Conservation (phyloP, 169 alveolate species). For the Miamiensis avidus region DNA sequence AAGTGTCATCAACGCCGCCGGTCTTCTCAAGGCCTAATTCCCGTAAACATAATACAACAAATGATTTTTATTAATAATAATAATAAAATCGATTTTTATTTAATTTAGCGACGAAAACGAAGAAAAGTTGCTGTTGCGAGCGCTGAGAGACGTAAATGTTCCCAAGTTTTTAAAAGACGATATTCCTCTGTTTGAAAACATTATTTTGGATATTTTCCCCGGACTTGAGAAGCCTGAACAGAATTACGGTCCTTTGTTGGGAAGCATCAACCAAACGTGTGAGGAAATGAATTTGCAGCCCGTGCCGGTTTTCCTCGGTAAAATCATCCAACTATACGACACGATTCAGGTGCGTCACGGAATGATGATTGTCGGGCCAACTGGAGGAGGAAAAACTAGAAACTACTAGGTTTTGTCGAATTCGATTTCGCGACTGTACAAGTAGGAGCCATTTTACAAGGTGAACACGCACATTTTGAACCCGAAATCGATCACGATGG, state of each 20-base stretch:
- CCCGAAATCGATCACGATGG: slow-evolving; percentile 89
- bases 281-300: slow-evolving; percentile 84
- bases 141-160: slow-evolving; percentile 94
- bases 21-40: slow-evolving; percentile 81
- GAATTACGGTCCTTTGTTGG: slow-evolving; percentile 86
- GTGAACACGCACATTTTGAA: slow-evolving; percentile 75
- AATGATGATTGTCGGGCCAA: slow-evolving; percentile 94
- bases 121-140: slow-evolving; percentile 89
- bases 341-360: slow-evolving; percentile 95
- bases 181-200: slow-evolving; percentile 93
- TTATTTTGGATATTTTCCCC: slow-evolving; percentile 94
- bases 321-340: slow-evolving; percentile 91
- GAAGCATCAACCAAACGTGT: slow-evolving; percentile 65
- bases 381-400: slow-evolving; percentile 95
- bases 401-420: slow-evolving; percentile 79
- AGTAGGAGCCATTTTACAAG: slow-evolving; percentile 59
- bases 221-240: slow-evolving; percentile 87
- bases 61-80: not conserved
- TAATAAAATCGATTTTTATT: slow-evolving; percentile 28
- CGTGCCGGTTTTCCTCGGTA: slow-evolving; percentile 60
- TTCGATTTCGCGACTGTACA: slow-evolving; percentile 70
- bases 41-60: slow-evolving; percentile 61
- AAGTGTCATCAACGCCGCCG: slow-evolving; percentile 90
- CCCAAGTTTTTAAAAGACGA: slow-evolving; percentile 95
- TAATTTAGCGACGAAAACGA: slow-evolving; percentile 68